These are phyloP conservation scores for Penicillium canescens DNA, from an alignment of 495 filamentous ascomycete species.

Conservation along the genomic window DNA sequence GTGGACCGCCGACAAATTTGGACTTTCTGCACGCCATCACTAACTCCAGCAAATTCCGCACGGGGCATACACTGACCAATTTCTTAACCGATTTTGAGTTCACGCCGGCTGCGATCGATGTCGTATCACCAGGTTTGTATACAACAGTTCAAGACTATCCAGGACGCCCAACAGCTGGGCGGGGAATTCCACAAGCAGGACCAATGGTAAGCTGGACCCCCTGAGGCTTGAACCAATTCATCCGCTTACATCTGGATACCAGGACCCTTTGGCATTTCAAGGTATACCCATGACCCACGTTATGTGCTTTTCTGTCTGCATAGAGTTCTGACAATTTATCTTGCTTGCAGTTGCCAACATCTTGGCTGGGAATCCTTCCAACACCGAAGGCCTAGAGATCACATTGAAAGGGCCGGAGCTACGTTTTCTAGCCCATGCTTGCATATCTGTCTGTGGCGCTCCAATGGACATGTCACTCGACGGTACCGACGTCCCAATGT, in stretches of 20 bases:
- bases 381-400: constrained; percentile 57
- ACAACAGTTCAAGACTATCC: constrained; percentile 61
- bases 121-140: constrained; percentile 55
- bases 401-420: constrained; percentile 61
- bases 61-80: constrained; percentile 54
- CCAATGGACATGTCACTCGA: constrained; percentile 49
- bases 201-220: constrained; percentile 37
- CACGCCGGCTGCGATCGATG: constrained; percentile 52
- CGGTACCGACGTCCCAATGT: constrained; percentile 48
- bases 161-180: constrained; percentile 52
- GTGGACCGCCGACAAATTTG: constrained; percentile 59
- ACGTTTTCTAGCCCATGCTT: constrained; percentile 47
- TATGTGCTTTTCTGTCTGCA: not conserved
- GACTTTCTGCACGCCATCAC: constrained; percentile 50
- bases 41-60: constrained; percentile 38
- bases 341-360: constrained; percentile 48
- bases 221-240: not conserved
- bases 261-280: constrained; percentile 51
- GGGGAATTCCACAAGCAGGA: constrained; percentile 50
- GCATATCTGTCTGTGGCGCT: constrained; percentile 56
- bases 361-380: constrained; percentile 55
- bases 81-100: constrained; percentile 54
- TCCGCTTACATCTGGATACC: not conserved
- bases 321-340: not conserved
- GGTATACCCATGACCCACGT: not conserved